These are phyloP conservation scores for Colletotrichum salicis DNA, from an alignment of 2,329 filamentous ascomycete species.

Conservation along the genomic window DNA sequence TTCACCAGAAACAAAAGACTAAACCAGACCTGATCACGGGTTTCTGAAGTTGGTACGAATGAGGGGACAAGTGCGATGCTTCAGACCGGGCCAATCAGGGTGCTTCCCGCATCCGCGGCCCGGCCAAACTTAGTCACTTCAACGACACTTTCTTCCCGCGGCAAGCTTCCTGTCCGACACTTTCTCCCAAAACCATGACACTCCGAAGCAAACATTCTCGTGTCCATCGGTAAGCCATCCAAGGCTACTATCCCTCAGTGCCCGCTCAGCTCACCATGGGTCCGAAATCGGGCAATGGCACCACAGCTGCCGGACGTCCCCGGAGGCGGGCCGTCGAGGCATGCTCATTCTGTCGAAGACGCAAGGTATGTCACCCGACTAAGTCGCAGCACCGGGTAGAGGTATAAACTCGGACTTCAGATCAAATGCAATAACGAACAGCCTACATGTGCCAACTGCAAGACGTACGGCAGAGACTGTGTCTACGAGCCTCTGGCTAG, in stretches of 20 bases:
- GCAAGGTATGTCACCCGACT: conserved; percentile 41
- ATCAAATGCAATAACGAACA: conserved; percentile 60
- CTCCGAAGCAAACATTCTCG: not conserved
- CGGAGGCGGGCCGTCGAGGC: conserved; percentile 44
- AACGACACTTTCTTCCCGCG: conserved; percentile 6
- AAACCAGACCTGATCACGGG: too few relatives aligned
- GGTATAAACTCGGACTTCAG: conserved; percentile 42
- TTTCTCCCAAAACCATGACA: not conserved
- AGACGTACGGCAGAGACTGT: conserved; percentile 56
- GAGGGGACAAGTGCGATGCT: too few relatives aligned
- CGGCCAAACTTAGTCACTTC: not conserved
- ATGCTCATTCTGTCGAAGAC: conserved; percentile 44
- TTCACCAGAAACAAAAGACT: too few relatives aligned
- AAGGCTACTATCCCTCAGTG: not conserved
- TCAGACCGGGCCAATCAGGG: not conserved
- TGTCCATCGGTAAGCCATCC: not conserved
- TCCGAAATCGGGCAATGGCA: not conserved
- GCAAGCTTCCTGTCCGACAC: not conserved
- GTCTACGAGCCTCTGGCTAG: conserved; percentile 50
- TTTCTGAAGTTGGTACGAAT: too few relatives aligned
- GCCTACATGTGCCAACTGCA: conserved; percentile 58
- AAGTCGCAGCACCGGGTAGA: not conserved
- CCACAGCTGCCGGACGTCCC: conserved; percentile 33
- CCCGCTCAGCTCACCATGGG: not conserved
- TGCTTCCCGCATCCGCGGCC: conserved; percentile 4